phyloP scores from a whole-genome alignment of 2,329 filamentous ascomycete genomes.

The Teratosphaeria nubilosa region DNA sequence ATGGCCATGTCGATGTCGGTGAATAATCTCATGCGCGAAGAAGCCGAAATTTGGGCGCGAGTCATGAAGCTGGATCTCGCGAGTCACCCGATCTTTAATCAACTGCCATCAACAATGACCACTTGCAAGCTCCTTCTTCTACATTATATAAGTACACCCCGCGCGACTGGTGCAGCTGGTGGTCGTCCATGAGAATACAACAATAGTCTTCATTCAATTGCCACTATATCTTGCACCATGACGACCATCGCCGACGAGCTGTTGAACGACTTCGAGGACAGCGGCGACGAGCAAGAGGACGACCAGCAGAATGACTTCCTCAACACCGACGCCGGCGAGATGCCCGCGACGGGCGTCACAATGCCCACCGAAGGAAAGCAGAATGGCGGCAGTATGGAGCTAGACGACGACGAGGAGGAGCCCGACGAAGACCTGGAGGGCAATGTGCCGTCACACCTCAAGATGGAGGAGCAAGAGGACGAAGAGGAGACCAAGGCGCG shows the following conservation, averaged over 20 bases:
- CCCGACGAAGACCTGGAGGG: slow-evolving; percentile 8
- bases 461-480: slow-evolving; percentile 46
- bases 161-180: neutral
- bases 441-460: slow-evolving; percentile 24
- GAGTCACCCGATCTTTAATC: neutral
- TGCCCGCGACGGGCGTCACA: neutral
- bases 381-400: slow-evolving; percentile 7
- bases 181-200: neutral
- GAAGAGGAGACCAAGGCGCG: slow-evolving; percentile 64
- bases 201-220: neutral
- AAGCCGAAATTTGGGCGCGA: neutral
- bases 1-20: slow-evolving; percentile 41
- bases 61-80: neutral
- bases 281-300: slow-evolving; percentile 54
- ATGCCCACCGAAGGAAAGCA: slow-evolving; percentile 1
- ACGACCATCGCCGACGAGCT: slow-evolving; percentile 88
- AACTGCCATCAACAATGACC: neutral
- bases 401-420: slow-evolving; percentile 14
- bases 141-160: neutral
- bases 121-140: neutral
- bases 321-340: neutral
- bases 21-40: neutral
- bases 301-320: slow-evolving; percentile 1
- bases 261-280: slow-evolving; percentile 82
- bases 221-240: slow-evolving; percentile 42